A percentile compares a stretch with the other conserved stretches of the same genome.
These are phyloP conservation scores for Tephrocybe rancida DNA, from an alignment of 768 basidiomycete species.

Conservation along the genomic window DNA sequence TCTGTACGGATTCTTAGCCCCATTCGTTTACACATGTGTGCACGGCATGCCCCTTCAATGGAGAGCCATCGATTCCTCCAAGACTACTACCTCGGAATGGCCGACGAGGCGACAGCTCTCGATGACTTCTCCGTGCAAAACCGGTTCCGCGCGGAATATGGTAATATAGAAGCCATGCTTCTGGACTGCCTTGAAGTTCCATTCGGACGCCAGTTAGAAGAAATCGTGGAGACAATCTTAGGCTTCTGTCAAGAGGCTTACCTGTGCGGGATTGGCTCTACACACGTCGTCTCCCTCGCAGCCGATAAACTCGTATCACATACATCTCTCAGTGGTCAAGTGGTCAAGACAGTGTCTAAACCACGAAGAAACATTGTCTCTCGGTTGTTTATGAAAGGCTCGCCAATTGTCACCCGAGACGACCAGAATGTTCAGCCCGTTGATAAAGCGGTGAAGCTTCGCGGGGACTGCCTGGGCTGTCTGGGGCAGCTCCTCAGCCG, in stretches of 20 bases:
- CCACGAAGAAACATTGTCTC: neutral
- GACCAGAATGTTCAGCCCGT: neutral
- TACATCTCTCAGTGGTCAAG: neutral
- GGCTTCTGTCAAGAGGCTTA: slow-evolving; percentile 27
- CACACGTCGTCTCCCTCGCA: slow-evolving; percentile 19
- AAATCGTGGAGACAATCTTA: slow-evolving; percentile 21
- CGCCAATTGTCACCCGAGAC: neutral
- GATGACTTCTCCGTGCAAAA: slow-evolving; percentile 11
- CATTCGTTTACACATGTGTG: slow-evolving; percentile 25
- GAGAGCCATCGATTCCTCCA: slow-evolving; percentile 21
- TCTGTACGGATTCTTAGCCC: slow-evolving; percentile 28
- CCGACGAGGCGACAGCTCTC: slow-evolving; percentile 10
- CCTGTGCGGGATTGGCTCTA: slow-evolving; percentile 22
- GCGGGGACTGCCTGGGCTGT: slow-evolving; percentile 28
- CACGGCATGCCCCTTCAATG: slow-evolving; percentile 22
- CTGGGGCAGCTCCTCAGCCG: slow-evolving; percentile 27
- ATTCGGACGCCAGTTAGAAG: slow-evolving; percentile 12
- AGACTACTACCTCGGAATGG: slow-evolving; percentile 24
- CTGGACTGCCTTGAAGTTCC: slow-evolving; percentile 18
- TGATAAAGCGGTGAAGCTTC: slow-evolving; percentile 12
- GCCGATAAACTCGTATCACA: slow-evolving; percentile 17
- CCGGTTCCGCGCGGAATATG: slow-evolving; percentile 22
- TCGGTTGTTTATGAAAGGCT: slow-evolving; percentile 5
- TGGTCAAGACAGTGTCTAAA: neutral
- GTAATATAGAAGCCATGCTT: slow-evolving; percentile 27